A percentile compares a stretch with the other conserved stretches of the same genome.
Conservation (phyloP, 371 early-diverging fungal genomes). For the Fennellomyces sp. region DNA sequence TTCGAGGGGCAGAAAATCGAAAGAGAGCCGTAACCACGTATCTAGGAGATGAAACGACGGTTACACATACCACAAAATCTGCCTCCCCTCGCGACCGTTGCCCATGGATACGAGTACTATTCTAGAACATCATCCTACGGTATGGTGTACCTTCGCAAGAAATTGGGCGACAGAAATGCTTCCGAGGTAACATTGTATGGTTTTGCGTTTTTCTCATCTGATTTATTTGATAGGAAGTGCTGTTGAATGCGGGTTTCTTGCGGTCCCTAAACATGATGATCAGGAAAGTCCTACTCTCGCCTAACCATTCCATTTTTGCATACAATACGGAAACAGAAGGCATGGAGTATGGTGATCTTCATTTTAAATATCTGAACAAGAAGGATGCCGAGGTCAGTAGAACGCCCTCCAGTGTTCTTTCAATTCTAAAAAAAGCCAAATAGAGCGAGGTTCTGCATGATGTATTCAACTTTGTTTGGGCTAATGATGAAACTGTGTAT, state of each 20-base stretch:
- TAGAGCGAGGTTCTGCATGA: slow-evolving; percentile 62
- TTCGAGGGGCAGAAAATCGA: not conserved
- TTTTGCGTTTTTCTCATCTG: not conserved
- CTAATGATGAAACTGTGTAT: slow-evolving; percentile 62
- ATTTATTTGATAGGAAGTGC: slow-evolving; percentile 41
- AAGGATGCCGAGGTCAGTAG: not conserved
- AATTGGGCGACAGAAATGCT: slow-evolving; percentile 24
- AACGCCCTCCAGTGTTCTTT: not conserved
- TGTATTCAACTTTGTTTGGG: slow-evolving; percentile 87
- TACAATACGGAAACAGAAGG: slow-evolving; percentile 64
- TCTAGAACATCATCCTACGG: slow-evolving; percentile 60
- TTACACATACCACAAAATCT: slow-evolving; percentile 44
- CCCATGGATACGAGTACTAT: slow-evolving; percentile 67
- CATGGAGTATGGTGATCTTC: slow-evolving; percentile 68
- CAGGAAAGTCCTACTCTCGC: slow-evolving; percentile 63
- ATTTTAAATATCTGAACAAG: slow-evolving; percentile 52
- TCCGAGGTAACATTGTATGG: not conserved
- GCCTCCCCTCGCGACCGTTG: slow-evolving; percentile 56
- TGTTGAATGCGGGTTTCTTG: slow-evolving; percentile 60
- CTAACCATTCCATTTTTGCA: slow-evolving; percentile 63
- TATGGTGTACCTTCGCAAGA: slow-evolving; percentile 60
- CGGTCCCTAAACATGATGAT: slow-evolving; percentile 55
- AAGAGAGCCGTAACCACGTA: not conserved
- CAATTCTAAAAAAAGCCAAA: not conserved
- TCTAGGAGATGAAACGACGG: slow-evolving; percentile 59